These are phyloP conservation scores for Penicillium coffeae DNA, from an alignment of 495 filamentous ascomycete genomes.

Conservation along the genomic window DNA sequence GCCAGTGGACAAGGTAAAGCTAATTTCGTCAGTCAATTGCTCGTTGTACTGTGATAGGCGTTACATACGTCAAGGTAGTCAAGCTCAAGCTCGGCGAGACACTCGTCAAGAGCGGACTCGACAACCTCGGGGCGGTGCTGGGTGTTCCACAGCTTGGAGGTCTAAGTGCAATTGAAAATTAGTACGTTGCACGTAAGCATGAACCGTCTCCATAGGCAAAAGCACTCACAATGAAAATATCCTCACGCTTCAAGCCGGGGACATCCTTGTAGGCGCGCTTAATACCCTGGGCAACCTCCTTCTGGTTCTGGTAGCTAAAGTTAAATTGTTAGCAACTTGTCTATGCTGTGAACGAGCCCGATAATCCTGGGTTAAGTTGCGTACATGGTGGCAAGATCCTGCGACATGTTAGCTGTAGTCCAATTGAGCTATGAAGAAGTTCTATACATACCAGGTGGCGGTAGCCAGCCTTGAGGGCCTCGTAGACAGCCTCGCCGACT, in stretches of 20 bases:
- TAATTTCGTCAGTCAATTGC: slow-evolving; percentile 7
- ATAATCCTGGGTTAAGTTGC: neutral
- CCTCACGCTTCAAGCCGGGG: slow-evolving; percentile 47
- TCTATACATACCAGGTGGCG: slow-evolving; percentile 45
- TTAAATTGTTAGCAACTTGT: slow-evolving; percentile 36
- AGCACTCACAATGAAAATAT: slow-evolving; percentile 44
- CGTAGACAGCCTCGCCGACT: slow-evolving; percentile 51
- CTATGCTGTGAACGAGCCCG: neutral
- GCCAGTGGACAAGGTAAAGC: slow-evolving; percentile 53
- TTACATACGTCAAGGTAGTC: slow-evolving; percentile 45
- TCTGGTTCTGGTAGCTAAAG: slow-evolving; percentile 47
- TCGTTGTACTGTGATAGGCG: neutral
- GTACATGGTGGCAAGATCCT: slow-evolving; percentile 47
- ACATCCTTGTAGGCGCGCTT: slow-evolving; percentile 45
- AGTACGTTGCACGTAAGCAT: slow-evolving; percentile 1
- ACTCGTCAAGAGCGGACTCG: slow-evolving; percentile 43
- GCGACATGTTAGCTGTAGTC: slow-evolving; percentile 10
- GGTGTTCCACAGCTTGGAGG: slow-evolving; percentile 50
- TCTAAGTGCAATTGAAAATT: slow-evolving; percentile 25
- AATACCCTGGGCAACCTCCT: slow-evolving; percentile 43
- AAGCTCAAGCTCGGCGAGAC: slow-evolving; percentile 44
- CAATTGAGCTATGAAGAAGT: neutral
- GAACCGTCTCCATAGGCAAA: neutral
- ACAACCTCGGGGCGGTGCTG: slow-evolving; percentile 46
- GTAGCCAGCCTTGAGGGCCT: slow-evolving; percentile 52